Base-by-base conservation (phyloP, 495 filamentous ascomycete species). In the Xylaria castorea region DNA sequence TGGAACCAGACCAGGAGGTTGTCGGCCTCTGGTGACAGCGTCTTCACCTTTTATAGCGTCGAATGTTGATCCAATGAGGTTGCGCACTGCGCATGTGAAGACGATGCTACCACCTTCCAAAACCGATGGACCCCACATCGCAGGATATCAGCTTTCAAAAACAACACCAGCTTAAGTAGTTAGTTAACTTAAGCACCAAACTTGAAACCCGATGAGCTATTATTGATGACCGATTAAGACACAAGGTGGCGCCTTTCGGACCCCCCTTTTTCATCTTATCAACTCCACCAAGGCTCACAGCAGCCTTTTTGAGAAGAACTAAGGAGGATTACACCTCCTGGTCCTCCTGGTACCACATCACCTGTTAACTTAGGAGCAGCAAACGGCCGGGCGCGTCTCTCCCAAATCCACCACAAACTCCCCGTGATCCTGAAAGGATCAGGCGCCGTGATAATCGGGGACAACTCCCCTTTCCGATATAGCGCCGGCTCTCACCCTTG, bases 261-360 rank as follows among this genome's bases (percentile, higher is more conserved):
- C 1, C 66, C 66, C 66, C 66, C 50, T 44, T 44, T 0, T 53
- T 57, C 50, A 55, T 68, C 50, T 68, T 32, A 68, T 67, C 50
- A 40, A 68, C 30, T 44, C 66, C 66, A 68, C 50, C 14, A 2
- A 16, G 66, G 46, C 25, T 68, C 34, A 40, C 66, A 68, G 36
- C 66, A 68, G 66, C 66, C 66, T n/a, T 57, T 68, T 68, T 68
- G 48, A 68, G 66, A 30, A 66, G 16, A 30, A 27, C 61, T 12
- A 25, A 44, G 61, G 61, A 64, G 61, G 61, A 50, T n/a, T 32
- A n/a, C 34, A 55, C 65, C 65, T 40, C 64, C 40, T 25, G 38
- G 64, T 42, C 65, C 65, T 40, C 64, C 40, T 25, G 38, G 64
- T 42, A 53, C 46, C 64, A 36, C 46, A 46, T 67, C 30, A 53